Evolutionary conservation across 805 yeast genomes (phyloP), one percentile per base, ranked within the genome.

Genomic region (Schwanniomyces polymorphus): DNA sequence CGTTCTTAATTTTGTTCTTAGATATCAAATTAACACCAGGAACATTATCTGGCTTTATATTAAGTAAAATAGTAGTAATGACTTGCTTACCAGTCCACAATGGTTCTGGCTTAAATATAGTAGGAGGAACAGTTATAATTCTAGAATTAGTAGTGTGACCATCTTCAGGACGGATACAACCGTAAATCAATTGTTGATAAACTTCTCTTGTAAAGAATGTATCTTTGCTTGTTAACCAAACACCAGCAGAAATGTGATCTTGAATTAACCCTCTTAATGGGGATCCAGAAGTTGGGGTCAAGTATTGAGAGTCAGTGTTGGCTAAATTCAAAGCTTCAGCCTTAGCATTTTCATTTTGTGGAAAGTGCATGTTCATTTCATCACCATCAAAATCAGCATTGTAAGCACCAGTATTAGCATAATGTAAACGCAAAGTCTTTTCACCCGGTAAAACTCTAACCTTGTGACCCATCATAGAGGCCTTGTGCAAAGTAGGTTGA

Each of bases 351-450:
- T 92, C 97, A 69, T 88, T 91, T 74, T 92, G 99, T 25, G 99
- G 99, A 78, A 92, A 92, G 74, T 92, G 99, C 97, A 92, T 87
- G 68, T 92, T 92, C 99, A 92, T 92, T 76, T 92, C 99, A 72
- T 92, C 99, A 78, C 99, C 99, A 72, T 92, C 99, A 61, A 94
- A 92, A 80, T 92, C 99, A 34, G 98, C 98, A 68, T 92, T 92
- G 72, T 92, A 94, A 38, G 99, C 97, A 72, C 97, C 97, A 39
- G 99, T 94, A 70, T 94, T 94, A 60, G 99, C 99, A 70, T 94
- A 94, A 68, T 94, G 99, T 68, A 94, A 76, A 64, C 99, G 83
- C 59, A 94, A 76, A 4, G 99, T 95, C 76, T 94, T 94, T 65
- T 94, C 99, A 49, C 97, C 96, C 4, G 98, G 99, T 57, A 94